These are phyloP conservation scores for Cladosporium halotolerans DNA, from an alignment of 2,329 filamentous ascomycete species.

Conservation along the genomic window DNA sequence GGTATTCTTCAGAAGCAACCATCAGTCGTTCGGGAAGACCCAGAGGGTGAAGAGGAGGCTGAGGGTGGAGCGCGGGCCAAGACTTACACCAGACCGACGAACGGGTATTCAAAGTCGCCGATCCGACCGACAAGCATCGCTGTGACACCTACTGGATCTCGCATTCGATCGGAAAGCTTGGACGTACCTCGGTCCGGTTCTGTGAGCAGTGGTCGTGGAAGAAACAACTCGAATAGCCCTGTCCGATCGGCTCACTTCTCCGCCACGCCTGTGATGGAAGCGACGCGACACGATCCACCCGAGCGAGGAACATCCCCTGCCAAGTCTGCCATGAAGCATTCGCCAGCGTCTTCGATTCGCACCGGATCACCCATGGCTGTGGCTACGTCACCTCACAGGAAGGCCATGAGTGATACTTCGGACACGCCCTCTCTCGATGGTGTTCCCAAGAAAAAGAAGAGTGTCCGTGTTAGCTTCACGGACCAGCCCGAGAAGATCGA, in stretches of 20 bases:
- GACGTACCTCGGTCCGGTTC: slow-evolving; percentile 25
- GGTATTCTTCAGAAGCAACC: slow-evolving; percentile 27
- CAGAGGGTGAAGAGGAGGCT: slow-evolving; percentile 24
- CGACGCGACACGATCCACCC: slow-evolving; percentile 62
- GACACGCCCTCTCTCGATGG: slow-evolving; percentile 46
- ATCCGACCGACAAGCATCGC: neutral
- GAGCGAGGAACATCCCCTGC: slow-evolving; percentile 66
- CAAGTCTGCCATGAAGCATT: slow-evolving; percentile 68
- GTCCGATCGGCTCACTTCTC: slow-evolving; percentile 63
- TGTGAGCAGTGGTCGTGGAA: slow-evolving; percentile 18
- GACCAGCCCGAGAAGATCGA: slow-evolving; percentile 42
- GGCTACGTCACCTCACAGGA: slow-evolving; percentile 43
- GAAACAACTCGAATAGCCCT: slow-evolving; percentile 50
- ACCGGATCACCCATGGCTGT: slow-evolving; percentile 38
- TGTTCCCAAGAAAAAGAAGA: slow-evolving; percentile 53
- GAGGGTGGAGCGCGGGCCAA: slow-evolving; percentile 4
- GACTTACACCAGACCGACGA: slow-evolving; percentile 2
- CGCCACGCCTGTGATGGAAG: slow-evolving; percentile 48
- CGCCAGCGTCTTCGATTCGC: slow-evolving; percentile 47
- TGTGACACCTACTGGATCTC: slow-evolving; percentile 14
- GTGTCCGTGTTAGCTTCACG: slow-evolving; percentile 65
- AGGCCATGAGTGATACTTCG: slow-evolving; percentile 43
- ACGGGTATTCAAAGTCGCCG: slow-evolving; percentile 4
- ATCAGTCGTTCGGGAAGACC: slow-evolving; percentile 29
- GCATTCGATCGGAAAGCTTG: slow-evolving; percentile 27